phyloP scores from a whole-genome alignment of 2,329 filamentous ascomycete genomes.

The Neophaeococcomyces aloes region DNA sequence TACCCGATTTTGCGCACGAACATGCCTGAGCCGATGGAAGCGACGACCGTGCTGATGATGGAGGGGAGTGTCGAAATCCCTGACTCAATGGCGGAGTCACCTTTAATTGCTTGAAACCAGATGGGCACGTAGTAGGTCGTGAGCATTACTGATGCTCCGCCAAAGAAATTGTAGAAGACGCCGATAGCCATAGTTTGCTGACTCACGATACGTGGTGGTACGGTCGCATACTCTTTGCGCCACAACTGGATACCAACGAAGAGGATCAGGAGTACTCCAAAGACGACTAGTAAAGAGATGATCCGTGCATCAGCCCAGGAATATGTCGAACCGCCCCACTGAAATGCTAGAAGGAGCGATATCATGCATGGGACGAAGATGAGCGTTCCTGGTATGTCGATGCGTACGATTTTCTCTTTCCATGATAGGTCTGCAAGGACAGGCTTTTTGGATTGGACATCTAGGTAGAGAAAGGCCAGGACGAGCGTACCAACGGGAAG shows the following conservation, averaged over 20 bases:
- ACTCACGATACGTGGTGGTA: conserved; percentile 22
- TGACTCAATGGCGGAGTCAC: conserved; percentile 17
- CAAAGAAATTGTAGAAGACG: conserved; percentile 17
- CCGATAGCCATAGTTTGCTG: conserved; percentile 15
- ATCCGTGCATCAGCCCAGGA: conserved; percentile 28
- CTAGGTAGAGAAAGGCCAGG: conserved; percentile 30
- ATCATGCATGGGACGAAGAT: conserved; percentile 37
- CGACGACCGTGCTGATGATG: conserved; percentile 15
- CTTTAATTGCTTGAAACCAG: conserved; percentile 24
- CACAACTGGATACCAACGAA: too few species aligned
- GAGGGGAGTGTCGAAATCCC: conserved; percentile 21
- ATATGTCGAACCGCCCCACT: conserved; percentile 14
- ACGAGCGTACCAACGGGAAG: conserved; percentile 31
- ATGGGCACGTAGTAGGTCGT: conserved; percentile 23
- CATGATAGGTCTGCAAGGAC: conserved; percentile 1
- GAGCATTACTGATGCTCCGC: conserved; percentile 16
- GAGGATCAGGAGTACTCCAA: conserved; percentile 21
- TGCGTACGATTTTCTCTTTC: conserved; percentile 42
- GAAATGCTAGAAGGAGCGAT: conserved; percentile 20
- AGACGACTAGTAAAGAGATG: conserved; percentile 30
- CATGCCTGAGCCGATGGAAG: too few species aligned
- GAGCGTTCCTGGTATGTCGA: too few species aligned
- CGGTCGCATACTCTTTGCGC: conserved; percentile 21
- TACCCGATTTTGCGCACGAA: too few species aligned
- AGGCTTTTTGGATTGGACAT: conserved; percentile 2